phyloP scores from a whole-genome alignment of 768 basidiomycete genomes.

The Mycena capillaripes region DNA sequence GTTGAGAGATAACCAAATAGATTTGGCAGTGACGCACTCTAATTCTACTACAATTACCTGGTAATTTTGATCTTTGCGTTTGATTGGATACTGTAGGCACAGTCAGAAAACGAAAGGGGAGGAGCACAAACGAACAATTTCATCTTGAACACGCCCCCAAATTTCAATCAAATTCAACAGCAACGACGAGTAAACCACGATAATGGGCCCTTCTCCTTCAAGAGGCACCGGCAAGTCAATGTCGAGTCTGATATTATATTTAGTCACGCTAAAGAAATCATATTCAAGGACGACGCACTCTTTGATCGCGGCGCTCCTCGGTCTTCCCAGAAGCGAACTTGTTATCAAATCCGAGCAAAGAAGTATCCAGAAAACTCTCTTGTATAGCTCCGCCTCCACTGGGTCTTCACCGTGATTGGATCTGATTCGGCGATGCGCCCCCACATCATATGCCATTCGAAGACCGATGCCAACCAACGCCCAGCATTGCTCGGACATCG shows the following conservation, averaged over 20 bases:
- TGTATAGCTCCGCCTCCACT: conserved; percentile 66
- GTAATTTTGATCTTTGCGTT: conserved; percentile 46
- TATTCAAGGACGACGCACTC: conserved; percentile 54
- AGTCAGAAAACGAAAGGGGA: conserved; percentile 35
- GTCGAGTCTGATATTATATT: conserved; percentile 55
- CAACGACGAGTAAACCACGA: conserved; percentile 55
- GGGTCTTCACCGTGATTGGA: conserved; percentile 32
- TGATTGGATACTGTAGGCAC: conserved; percentile 55
- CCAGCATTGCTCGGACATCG: conserved; percentile 48
- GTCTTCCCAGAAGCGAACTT: conserved; percentile 59
- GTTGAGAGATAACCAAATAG: background rate
- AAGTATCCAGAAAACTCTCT: conserved; percentile 55
- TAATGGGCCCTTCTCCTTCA: conserved; percentile 67
- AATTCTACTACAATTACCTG: conserved; percentile 73
- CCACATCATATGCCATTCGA: conserved; percentile 61
- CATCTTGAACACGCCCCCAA: conserved; percentile 57
- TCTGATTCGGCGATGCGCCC: conserved; percentile 58
- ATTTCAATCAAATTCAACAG: conserved; percentile 61
- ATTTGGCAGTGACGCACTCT: conserved; percentile 48
- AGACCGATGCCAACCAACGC: conserved; percentile 46
- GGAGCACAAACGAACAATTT: too few species aligned
- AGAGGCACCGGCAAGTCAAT: conserved; percentile 64
- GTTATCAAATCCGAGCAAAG: conserved; percentile 33
- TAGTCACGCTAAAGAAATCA: background rate
- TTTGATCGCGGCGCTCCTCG: conserved; percentile 64